A percentile compares a stretch with the other conserved stretches of the same genome.
Conservation (phyloP, 2,329 filamentous ascomycete genomes). For the Alternaria sp. region DNA sequence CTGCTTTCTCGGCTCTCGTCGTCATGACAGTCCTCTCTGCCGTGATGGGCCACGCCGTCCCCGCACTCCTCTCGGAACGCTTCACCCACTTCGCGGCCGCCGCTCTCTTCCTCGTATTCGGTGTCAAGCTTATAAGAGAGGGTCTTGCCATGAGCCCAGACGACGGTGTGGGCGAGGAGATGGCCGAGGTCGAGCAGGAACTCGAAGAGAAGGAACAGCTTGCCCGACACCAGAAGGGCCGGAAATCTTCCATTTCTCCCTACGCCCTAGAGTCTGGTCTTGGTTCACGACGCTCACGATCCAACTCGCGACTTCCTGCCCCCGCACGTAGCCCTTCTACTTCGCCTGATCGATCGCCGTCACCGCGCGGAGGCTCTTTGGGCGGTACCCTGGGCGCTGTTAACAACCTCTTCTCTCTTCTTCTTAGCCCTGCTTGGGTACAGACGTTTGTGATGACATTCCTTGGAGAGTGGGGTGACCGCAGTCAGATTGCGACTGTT, state of each 20-base stretch:
- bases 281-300: slow-evolving; percentile 71
- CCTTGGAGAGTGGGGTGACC: slow-evolving; percentile 96
- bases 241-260: slow-evolving; percentile 74
- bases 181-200: slow-evolving; percentile 96
- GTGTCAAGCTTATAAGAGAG: slow-evolving; percentile 82
- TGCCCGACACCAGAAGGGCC: slow-evolving; percentile 68
- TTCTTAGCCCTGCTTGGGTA: slow-evolving; percentile 96
- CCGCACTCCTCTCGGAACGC: slow-evolving; percentile 86
- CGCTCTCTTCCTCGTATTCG: slow-evolving; percentile 87
- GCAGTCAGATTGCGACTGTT: slow-evolving; percentile 97
- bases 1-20: slow-evolving; percentile 89
- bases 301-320: slow-evolving; percentile 78
- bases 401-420: slow-evolving; percentile 83
- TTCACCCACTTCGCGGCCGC: slow-evolving; percentile 89
- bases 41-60: slow-evolving; percentile 89
- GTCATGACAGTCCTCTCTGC: slow-evolving; percentile 96
- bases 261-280: slow-evolving; percentile 84
- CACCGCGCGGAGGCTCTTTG: slow-evolving; percentile 63
- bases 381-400: slow-evolving; percentile 68
- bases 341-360: slow-evolving; percentile 51
- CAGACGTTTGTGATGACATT: slow-evolving; percentile 99
- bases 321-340: slow-evolving; percentile 81
- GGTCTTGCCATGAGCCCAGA: slow-evolving; percentile 87
- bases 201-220: slow-evolving; percentile 90
- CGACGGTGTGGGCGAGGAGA: slow-evolving; percentile 93